Percentiles rank a stretch among this genome's conserved stretches.
Evolutionary conservation across 495 filamentous ascomycete species (phyloP).

Genomic region (Amorphotheca resinae): DNA sequence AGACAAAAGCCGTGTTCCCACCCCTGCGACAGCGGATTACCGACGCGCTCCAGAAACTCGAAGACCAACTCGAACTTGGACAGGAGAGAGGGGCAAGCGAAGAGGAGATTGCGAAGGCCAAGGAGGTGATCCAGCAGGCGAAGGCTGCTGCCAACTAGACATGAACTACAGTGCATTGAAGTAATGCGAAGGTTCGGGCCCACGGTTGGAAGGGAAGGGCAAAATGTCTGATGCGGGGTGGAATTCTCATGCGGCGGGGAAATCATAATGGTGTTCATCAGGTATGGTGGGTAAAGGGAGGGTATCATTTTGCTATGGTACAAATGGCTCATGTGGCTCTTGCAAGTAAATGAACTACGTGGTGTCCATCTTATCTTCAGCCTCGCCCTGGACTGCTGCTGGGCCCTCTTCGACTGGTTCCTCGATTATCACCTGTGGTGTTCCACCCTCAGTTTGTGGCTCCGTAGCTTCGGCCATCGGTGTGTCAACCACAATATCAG

Average conservation of each 20-base stretch:
- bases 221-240: no score
- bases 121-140: slow-evolving; percentile 26
- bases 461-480: slow-evolving; percentile 24
- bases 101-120: slow-evolving; percentile 50
- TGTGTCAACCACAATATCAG: slow-evolving; percentile 11
- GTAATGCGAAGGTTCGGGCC: background rate
- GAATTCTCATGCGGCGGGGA: slow-evolving; percentile 8
- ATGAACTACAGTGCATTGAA: slow-evolving; percentile 1
- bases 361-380: slow-evolving; percentile 59
- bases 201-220: no score
- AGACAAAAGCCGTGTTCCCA: slow-evolving; percentile 71
- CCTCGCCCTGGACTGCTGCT: slow-evolving; percentile 9
- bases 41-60: slow-evolving; percentile 54
- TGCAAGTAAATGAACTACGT: slow-evolving; percentile 26
- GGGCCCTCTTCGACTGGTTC: slow-evolving; percentile 24
- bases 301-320: slow-evolving; percentile 22
- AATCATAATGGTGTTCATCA: slow-evolving; percentile 10
- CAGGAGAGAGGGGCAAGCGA: slow-evolving; percentile 46
- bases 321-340: slow-evolving; percentile 10
- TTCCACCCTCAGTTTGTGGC: slow-evolving; percentile 35
- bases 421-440: slow-evolving; percentile 37
- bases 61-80: slow-evolving; percentile 40
- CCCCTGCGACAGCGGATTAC: slow-evolving; percentile 51
- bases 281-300: slow-evolving; percentile 13
- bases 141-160: slow-evolving; percentile 19